phyloP scores from a whole-genome alignment of 306 rosid genomes.

The Corylus americana region DNA sequence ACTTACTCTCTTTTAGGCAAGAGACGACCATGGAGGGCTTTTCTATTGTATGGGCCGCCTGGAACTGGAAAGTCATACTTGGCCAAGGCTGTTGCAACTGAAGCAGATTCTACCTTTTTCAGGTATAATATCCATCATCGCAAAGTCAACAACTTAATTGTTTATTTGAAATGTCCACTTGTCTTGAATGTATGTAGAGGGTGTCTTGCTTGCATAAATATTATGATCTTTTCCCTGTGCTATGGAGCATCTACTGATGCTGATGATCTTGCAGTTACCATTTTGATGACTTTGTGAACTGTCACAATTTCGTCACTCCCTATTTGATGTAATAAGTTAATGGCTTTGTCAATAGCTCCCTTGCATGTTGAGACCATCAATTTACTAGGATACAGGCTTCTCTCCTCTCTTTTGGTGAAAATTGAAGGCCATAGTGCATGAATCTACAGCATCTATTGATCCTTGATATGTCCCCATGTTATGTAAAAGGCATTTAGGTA shows the following conservation, averaged over 20 bases:
- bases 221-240: neutral
- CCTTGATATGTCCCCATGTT: neutral
- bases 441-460: neutral
- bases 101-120: constrained; percentile 97
- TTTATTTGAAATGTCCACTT: neutral
- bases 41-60: constrained; percentile 92
- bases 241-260: neutral
- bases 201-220: neutral
- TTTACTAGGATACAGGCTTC: neutral
- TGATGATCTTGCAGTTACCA: neutral
- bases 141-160: neutral
- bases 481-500: neutral
- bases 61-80: constrained; percentile 99
- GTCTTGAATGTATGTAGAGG: neutral
- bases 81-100: constrained; percentile 99
- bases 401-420: neutral
- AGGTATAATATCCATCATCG: constrained; percentile 47
- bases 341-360: neutral
- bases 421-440: neutral
- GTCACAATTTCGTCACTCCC: neutral
- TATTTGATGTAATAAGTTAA: neutral
- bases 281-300: neutral
- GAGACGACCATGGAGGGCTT: constrained; percentile 99
- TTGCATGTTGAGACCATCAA: neutral
- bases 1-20: constrained; percentile 54